Base-by-base conservation (phyloP, 768 basidiomycete species). In the Amanita thiersii region DNA sequence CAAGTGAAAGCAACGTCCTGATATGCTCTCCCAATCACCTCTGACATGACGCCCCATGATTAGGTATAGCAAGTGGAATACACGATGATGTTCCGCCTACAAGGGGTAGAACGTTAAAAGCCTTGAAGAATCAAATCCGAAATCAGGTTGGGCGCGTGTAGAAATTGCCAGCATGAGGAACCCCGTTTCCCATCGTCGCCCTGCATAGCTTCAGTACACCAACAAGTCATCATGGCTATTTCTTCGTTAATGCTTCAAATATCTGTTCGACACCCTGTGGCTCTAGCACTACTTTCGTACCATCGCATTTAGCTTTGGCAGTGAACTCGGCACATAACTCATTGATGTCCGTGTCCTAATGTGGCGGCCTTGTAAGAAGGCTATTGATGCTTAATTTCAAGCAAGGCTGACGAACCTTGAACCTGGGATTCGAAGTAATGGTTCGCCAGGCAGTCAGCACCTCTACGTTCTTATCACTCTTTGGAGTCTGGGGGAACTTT, bases 241-340 rank as follows among this genome's bases (percentile, higher is more conserved):
- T 43, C 24, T 26, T 43, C 12, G 42, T 36, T 17, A 43, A 23
- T 29, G 58, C 62, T 50, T 72, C 65, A 40, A 75, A 52, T 51
- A 75, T 75, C 47, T 61, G 59, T 48, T 60, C 54, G 41, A 75
- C 71, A 25, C 70, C 70, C 49, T 65, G 61, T 17, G 73, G 75
- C 51, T 77, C 84, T 36, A 90, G 60, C 14, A 89, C 87, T 28
- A 88, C 82, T 63, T 85, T 86, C 19, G 77, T 78, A 26, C 88
- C 88, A 46, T 89, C 87, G 53, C 88, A 91, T 33, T 77, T 71
- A 35, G 88, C 88, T 64, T 91, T 90, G 54, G 60, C 73, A 34
- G 85, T 73, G 54, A 91, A 87, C 59, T 89, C 83, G 5, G 75
- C 52, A 55, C 88, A 91, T 17, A 91, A 65, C 36, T 82, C 72